Base-by-base conservation (phyloP, 805 yeast species). In the Yarrowia sp. region DNA sequence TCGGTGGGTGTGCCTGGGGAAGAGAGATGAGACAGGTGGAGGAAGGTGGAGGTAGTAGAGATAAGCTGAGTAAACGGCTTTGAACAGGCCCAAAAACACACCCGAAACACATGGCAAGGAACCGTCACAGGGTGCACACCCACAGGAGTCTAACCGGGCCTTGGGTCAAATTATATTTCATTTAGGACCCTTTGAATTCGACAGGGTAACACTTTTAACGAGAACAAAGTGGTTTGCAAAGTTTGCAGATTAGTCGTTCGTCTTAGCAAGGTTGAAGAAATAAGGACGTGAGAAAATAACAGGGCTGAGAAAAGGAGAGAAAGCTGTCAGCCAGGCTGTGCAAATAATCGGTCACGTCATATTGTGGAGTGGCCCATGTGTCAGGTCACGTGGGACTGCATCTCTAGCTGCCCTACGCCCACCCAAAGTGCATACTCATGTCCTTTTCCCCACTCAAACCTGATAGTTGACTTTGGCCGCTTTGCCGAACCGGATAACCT, bases 401-500 rank as follows among this genome's bases (percentile, higher is more conserved):
- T 26, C 32, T 26, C 32, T 5, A 26, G 32, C 32, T 26, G 32
- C 32, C 7, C 32, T 26, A 26, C 32, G 59, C 59, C 59, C 59
- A 53, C 59, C 59, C 32, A n/a, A n/a, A 9, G 38, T 52, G 58
- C 58, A 36, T 52, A 14, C 36, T 50, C 36, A 55, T 53, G 59
- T 15, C 46, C 15, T n/a, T 7, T 56, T 56, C 63, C 63, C 63
- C 63, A 41, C 63, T 56, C 63, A 38, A 16, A 5, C 22, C 2
- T 15, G n/a, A 3, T 40, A 22, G 35, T 55, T 14, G 45, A n/a
- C 19, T 55, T 55, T 40, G 32, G 32, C 61, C 46, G 36, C 61
- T 55, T 40, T 56, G 48, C 63, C 63, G 63, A 56, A 41, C 63
- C 63, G 63, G 48, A 56, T 56, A 56, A 56, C 63, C 48, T 56